Base-by-base conservation (phyloP, 208 protist species). In the Novymonas esmeraldas region DNA sequence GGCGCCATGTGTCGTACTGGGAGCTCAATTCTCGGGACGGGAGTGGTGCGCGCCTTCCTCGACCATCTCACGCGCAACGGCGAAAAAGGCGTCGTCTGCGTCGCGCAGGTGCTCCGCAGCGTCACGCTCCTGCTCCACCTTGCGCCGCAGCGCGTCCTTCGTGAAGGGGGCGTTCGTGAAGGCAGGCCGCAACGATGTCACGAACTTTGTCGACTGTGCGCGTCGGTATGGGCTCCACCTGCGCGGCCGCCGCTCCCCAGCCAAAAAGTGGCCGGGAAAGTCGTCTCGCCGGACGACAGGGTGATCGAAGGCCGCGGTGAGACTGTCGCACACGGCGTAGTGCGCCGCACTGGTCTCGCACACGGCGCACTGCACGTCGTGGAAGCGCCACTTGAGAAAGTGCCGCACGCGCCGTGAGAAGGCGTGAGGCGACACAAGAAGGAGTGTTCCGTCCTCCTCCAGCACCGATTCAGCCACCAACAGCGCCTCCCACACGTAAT, bases 31-130 rank as follows among this genome's bases (percentile, higher is more conserved):
- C 20, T 82, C 78, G 18, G 68, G 79, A 54, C 79, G 77, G 42
- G 64, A 61, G 34, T 87, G 64, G 68, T 87, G 64, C 34, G 55
- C 28, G 6, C 76, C 71, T 46, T 72, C 85, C 51, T 84, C 78
- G 22, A 89, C 85, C 85, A 94, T 92, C 20, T 82, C 79, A 46
- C 82, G 68, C 7, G 84, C 78, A 14, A 94, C 70, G 16, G 51
- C 61, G 71, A 92, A 87, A 38, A 89, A 92, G 20, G 58, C 75
- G 61, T 89, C 79, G 38, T 83, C 83, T 11, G 73, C 63, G 51
- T 82, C 70, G 31, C 77, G 67, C 49, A 72, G 56, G 2, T 60
- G 51, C 39, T 79, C 66, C 16, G 52, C 45, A 10, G 51, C 52
- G 36, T 81, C 76, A 57, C 62, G 59, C 59, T 83, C 68, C 22